Conservation (phyloP, 2,329 filamentous ascomycete species). For the Cladosporium sp. region DNA sequence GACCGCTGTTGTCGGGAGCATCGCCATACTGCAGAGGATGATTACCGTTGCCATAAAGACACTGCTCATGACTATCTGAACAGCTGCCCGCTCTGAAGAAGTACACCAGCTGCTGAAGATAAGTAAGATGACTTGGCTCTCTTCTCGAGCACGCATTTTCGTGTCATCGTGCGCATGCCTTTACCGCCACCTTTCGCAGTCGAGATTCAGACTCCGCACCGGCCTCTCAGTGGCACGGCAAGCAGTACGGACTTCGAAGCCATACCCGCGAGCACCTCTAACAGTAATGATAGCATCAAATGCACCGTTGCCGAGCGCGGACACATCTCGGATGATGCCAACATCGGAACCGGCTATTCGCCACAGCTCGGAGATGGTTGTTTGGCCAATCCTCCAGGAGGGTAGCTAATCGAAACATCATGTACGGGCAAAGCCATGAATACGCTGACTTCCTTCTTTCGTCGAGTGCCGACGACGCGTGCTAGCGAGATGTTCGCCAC, state of each 20-base stretch:
- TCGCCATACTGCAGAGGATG: background rate
- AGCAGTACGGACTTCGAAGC: no score
- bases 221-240: no score
- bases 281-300: background rate
- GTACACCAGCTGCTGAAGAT: background rate
- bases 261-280: no score
- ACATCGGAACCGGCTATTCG: background rate
- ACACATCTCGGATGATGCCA: background rate
- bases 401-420: background rate
- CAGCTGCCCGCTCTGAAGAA: background rate
- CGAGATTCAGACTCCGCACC: no score
- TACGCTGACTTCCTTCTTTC: background rate
- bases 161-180: background rate
- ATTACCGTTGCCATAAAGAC: background rate
- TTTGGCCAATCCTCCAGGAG: background rate
- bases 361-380: background rate
- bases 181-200: no score
- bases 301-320: background rate
- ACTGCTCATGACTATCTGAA: background rate
- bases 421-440: background rate
- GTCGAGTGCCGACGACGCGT: background rate
- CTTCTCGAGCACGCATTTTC: no score
- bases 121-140: background rate
- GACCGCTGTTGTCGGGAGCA: background rate
- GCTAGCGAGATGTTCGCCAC: background rate